phyloP scores from a whole-genome alignment of 768 basidiomycete genomes.

The Lepiota subincarnata region DNA sequence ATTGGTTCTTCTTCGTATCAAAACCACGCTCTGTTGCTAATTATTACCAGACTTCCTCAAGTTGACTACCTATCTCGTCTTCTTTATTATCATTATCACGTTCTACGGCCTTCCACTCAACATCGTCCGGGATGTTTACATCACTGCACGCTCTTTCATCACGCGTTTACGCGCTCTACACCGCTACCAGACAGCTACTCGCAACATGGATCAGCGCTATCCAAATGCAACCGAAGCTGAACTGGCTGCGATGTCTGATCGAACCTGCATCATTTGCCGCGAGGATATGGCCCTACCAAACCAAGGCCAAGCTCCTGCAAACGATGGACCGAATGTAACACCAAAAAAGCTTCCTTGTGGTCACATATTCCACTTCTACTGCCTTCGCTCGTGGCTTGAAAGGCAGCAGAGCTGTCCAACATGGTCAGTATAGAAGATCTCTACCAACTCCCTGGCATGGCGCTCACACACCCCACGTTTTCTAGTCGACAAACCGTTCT shows the following conservation, averaged over 20 bases:
- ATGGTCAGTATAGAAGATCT: conserved; percentile 55
- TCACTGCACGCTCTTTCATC: conserved; percentile 91
- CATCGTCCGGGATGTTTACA: conserved; percentile 95
- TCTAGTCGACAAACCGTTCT: conserved; percentile 73
- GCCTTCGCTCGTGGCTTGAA: conserved; percentile 95
- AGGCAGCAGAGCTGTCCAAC: conserved; percentile 99
- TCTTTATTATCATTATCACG: conserved; percentile 92
- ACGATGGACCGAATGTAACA: conserved; percentile 85
- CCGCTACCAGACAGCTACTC: conserved; percentile 89
- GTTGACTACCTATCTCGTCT: conserved; percentile 84
- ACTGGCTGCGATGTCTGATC: conserved; percentile 74
- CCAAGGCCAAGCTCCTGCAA: conserved; percentile 25
- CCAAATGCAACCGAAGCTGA: conserved; percentile 90
- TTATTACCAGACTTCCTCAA: conserved; percentile 81
- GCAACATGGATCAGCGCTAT: conserved; percentile 95
- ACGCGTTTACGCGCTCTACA: conserved; percentile 82
- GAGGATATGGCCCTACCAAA: conserved; percentile 78
- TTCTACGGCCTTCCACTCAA: conserved; percentile 95
- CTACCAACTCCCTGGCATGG: conserved; percentile 1
- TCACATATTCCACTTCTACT: conserved; percentile 97
- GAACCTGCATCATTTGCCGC: conserved; percentile 96
- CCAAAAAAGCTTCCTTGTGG: conserved; percentile 97
- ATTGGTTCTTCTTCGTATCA: conserved; percentile 13
- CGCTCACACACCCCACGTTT: conserved; percentile 14
- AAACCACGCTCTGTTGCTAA: conserved; percentile 11